phyloP scores from a whole-genome alignment of 306 rosid species.

The Alnus glutinosa region DNA sequence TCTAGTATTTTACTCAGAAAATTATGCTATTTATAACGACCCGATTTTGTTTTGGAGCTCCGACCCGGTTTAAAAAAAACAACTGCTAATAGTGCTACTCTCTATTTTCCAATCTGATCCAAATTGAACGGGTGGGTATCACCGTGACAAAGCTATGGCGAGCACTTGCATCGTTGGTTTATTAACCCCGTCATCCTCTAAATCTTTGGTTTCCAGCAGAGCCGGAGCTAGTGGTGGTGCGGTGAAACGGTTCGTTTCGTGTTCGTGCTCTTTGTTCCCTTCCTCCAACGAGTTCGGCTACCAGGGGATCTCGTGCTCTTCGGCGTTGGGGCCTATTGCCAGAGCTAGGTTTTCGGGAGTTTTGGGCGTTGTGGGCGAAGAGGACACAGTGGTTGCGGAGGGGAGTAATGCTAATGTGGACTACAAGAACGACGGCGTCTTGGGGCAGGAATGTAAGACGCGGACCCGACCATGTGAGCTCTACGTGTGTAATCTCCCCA shows the following conservation, averaged over 20 bases:
- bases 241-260: background rate
- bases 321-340: background rate
- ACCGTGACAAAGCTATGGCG: constrained; percentile 19
- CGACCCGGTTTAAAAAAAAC: too few relatives aligned
- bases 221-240: background rate
- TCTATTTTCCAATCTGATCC: background rate
- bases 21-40: too few relatives aligned
- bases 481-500: constrained; percentile 68
- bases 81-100: background rate
- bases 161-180: constrained; percentile 11
- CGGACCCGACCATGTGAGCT: constrained; percentile 45
- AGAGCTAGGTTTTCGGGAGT: constrained; percentile 23
- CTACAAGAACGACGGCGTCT: constrained; percentile 23
- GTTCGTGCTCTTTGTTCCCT: background rate
- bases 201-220: background rate
- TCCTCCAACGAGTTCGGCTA: constrained; percentile 3
- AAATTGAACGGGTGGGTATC: background rate
- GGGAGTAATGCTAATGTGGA: background rate
- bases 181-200: constrained; percentile 10
- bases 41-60: too few relatives aligned
- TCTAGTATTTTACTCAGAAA: too few relatives aligned
- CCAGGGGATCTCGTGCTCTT: background rate
- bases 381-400: constrained; percentile 3
- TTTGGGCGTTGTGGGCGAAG: constrained; percentile 32
- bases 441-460: constrained; percentile 23